A percentile compares a stretch with the other conserved stretches of the same genome.
These are phyloP conservation scores for Thalia dealbata DNA, from an alignment of 176 grass and related monocot species.

Conservation along the genomic window DNA sequence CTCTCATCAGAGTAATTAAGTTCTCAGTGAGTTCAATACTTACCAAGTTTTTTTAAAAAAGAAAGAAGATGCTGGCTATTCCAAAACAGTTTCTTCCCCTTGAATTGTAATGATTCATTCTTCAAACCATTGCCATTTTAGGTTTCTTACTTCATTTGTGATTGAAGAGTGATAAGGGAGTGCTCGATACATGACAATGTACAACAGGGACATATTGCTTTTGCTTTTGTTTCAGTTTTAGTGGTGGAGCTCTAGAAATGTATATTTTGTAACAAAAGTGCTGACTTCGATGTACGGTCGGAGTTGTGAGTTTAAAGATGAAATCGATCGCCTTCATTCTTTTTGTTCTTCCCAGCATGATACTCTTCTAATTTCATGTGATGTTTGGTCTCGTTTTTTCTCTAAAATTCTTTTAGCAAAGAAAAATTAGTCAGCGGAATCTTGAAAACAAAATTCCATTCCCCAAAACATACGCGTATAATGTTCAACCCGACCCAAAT, in stretches of 20 bases:
- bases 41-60: too few species aligned
- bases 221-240: background rate
- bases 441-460: too few species aligned
- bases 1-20: too few species aligned
- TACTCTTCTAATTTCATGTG: background rate
- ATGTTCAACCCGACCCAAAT: too few species aligned
- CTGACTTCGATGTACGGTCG: background rate
- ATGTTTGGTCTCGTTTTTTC: too few species aligned
- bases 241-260: background rate
- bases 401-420: too few species aligned
- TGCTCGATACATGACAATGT: background rate
- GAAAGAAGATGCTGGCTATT: slow-evolving; percentile 29
- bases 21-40: too few species aligned
- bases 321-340: too few species aligned
- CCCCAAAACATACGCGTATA: too few species aligned
- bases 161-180: background rate
- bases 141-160: background rate
- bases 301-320: too few species aligned
- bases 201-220: background rate
- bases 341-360: background rate
- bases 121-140: background rate
- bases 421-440: too few species aligned
- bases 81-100: slow-evolving; percentile 25
- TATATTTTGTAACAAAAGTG: background rate
- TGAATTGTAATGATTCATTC: background rate